These are phyloP conservation scores for Chamaenerion angustifolium DNA, from an alignment of 345 rosid genomes.

Conservation along the genomic window DNA sequence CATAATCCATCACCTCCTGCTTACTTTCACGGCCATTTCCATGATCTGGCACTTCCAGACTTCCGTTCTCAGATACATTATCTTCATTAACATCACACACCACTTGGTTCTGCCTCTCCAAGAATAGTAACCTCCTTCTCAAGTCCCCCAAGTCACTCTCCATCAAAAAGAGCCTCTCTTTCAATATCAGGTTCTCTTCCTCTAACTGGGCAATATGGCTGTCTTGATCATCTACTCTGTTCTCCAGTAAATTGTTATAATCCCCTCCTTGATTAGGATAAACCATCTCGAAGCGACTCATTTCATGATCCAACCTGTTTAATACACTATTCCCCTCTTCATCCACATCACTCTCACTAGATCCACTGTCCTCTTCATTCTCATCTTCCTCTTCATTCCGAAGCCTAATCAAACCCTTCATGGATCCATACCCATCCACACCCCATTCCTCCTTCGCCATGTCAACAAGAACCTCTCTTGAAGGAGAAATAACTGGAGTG, in stretches of 20 bases:
- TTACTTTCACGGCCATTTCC: conserved; percentile 12
- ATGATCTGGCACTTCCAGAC: conserved; percentile 53
- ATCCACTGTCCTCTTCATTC: conserved; percentile 57
- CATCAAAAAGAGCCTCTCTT: conserved; percentile 90
- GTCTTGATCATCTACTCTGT: conserved; percentile 94
- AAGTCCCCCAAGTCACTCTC: conserved; percentile 78
- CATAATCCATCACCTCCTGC: conserved; percentile 10
- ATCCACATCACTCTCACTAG: conserved; percentile 96
- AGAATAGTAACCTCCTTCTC: conserved; percentile 74
- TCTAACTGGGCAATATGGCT: conserved; percentile 82
- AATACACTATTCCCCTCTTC: conserved; percentile 84
- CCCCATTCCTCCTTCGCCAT: conserved; percentile 99
- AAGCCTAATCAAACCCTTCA: conserved; percentile 88
- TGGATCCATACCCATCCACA: conserved; percentile 93
- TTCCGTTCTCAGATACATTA: conserved; percentile 55
- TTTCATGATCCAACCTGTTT: conserved; percentile 91
- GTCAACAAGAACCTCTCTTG: conserved; percentile 82
- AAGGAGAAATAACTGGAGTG: conserved; percentile 70
- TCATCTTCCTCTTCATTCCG: conserved; percentile 69
- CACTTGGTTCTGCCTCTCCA: conserved; percentile 50
- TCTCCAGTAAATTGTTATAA: conserved; percentile 70
- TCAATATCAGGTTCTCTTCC: conserved; percentile 86
- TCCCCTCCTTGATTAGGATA: conserved; percentile 53
- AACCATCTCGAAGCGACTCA: conserved; percentile 96
- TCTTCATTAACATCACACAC: conserved; percentile 49